Base-by-base conservation (phyloP, 2,329 filamentous ascomycete species). In the Xylariaceae sp. region DNA sequence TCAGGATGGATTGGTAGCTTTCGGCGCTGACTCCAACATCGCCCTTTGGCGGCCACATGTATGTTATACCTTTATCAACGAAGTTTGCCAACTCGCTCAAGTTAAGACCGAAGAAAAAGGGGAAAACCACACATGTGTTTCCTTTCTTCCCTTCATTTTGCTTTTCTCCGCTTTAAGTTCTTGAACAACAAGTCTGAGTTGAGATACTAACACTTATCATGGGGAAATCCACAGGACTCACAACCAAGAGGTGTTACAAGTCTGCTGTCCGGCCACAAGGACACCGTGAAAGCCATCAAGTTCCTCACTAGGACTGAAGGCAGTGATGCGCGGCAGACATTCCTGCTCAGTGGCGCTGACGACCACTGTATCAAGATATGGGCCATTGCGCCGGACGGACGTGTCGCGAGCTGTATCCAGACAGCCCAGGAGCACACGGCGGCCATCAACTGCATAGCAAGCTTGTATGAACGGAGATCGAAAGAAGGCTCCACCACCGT, bases 1-100 rank as follows among this genome's bases (percentile, higher is more conserved):
- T 67, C 68, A 73, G 26, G 74, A 79, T 60, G 88, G 87, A 7
- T 69, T 91, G 44, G 77, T 99, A 51, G 94, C 91, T 32, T 99
- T 89, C 74, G 94, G 94, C 34, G 87, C 91, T 6, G 89, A 95
- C 71, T 85, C 86, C 63, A 94, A 94, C 72, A 80, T 99, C 64
- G 92, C 91, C 43, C 69, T 97, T 41, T 99, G 94, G 94, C 78
- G 84, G 68, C 91, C 91, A 53, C 72, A 79, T 68, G 89, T 91
- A 77, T 72, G 84, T 19, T 19, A 19, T 19, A 19, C 19, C 19
- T 19, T 19, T 58, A 53, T 44, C 31, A 41, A 35, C 35, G 40
- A 30, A 6, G 31, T n/a, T n/a, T 19, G 19, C 19, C 19, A 19
- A 19, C 19, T 19, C 39, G 19, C 50, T 7, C 3, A 19, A 37